Evolutionary conservation across 2,329 filamentous ascomycete species (phyloP), one percentile per base, ranked within the genome.

Genomic region (Penicillium sp.): DNA sequence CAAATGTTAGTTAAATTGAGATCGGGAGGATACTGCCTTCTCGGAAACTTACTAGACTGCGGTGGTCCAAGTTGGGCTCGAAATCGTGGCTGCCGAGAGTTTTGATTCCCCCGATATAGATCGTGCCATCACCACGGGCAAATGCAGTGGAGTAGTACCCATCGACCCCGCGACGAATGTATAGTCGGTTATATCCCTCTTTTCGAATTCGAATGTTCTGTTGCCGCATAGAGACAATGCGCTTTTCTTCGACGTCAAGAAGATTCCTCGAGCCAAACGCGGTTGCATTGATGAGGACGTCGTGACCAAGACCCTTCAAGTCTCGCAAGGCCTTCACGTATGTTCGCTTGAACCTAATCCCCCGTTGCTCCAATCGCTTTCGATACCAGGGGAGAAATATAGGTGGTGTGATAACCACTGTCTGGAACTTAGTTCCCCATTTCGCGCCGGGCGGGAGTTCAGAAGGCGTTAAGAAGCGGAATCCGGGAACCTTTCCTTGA

Each of bases 251-350:
- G 5, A 65, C 56, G 48, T 65, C 64, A 3, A 29, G 21, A 13
- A 67, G 44, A 16, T 53, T 59, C 31, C 41, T 53, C 5, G 64
- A 47, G 5, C 64, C 63, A 39, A 54, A 56, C 40, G 48, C 58
- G 27, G 59, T 61, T 6, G 65, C 65, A 31, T 68, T 67, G 39
- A 67, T 54, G 11, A 68, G 56, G 11, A 67, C 57, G 36, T 67
- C 63, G 40, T 65, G 59, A 7, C 59, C 62, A 13, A 60, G 46
- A 3, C 54, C 53, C 29, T 53, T 61, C 7, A 60, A 32, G 9
- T 68, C 65, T 5, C 48, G 48, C 8, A 67, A 47, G 0, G 62
- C 55, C 21, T 52, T 45, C 5, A 67, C 49, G 32, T 55, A 31
- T 8, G 48, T 47, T 10, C 61, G 46, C 14, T 57, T 51, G 42